A percentile compares a stretch with the other conserved stretches of the same genome.
Evolutionary conservation across 2,329 filamentous ascomycete species (phyloP).

Genomic region (Colletotrichum plurivorum): DNA sequence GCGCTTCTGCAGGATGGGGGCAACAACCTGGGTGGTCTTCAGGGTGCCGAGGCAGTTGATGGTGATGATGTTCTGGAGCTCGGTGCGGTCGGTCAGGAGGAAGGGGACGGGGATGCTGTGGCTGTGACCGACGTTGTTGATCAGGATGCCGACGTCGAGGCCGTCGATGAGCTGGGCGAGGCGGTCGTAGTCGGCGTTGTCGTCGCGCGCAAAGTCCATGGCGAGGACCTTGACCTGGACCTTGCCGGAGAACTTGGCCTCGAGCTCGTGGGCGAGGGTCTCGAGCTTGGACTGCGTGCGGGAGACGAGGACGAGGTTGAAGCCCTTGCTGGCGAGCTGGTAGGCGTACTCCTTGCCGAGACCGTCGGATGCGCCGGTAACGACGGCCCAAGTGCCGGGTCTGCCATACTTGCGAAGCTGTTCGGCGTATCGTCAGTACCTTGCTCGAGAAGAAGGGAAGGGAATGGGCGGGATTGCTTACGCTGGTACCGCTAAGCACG

Average conservation of each 20-base stretch:
- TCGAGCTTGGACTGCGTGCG: slow-evolving; percentile 95
- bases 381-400: slow-evolving; percentile 92
- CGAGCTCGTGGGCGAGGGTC: slow-evolving; percentile 81
- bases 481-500: slow-evolving; percentile 74
- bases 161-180: slow-evolving; percentile 78
- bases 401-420: slow-evolving; percentile 92
- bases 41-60: slow-evolving; percentile 96
- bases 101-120: slow-evolving; percentile 95
- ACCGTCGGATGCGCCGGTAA: slow-evolving; percentile 96
- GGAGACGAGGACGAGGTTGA: slow-evolving; percentile 95
- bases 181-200: slow-evolving; percentile 83
- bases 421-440: slow-evolving; percentile 39
- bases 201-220: slow-evolving; percentile 92
- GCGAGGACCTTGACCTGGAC: slow-evolving; percentile 83
- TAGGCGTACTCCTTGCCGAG: slow-evolving; percentile 96
- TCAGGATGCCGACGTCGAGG: slow-evolving; percentile 86
- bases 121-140: slow-evolving; percentile 98
- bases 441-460: not conserved
- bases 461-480: slow-evolving; percentile 53
- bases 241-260: slow-evolving; percentile 73
- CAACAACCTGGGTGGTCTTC: slow-evolving; percentile 86
- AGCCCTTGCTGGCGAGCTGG: slow-evolving; percentile 91
- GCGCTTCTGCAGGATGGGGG: slow-evolving; percentile 86
- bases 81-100: slow-evolving; percentile 80
- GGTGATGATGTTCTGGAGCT: slow-evolving; percentile 91